Base-by-base conservation (phyloP, 495 filamentous ascomycete species). In the Penicillium coffeae region DNA sequence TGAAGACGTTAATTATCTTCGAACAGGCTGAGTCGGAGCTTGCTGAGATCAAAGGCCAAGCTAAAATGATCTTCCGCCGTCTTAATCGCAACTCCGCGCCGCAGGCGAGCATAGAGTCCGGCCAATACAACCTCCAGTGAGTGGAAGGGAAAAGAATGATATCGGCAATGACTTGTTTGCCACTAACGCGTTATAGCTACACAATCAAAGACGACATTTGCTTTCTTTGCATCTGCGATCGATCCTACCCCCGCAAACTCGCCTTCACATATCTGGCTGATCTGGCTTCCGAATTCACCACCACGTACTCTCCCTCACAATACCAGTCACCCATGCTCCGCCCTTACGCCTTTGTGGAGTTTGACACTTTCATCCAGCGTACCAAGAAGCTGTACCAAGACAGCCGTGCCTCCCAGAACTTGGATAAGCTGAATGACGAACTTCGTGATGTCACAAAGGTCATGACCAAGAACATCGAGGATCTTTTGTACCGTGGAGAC, bases 391-490 rank as follows among this genome's bases (percentile, higher is more conserved):
- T 90, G 7, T 99, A 99, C 72, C 88, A 93, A 58, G 92, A 97
- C 64, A 84, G 83, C 45, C 87, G 94, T 48, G 93, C 94, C 3
- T 84, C 87, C 5, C 74, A 78, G 50, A 96, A 96, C 65, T 77
- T 96, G 35, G 88, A 89, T 64, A 88, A 88, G 59, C 70, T 96
- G 52, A 95, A 96, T 59, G 88, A 95, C 63, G 93, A 99, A 75
- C 79, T 99, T 36, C 84, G 90, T 59, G 93, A 97, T 78, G 93
- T 99, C 43, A 96, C 93, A 12, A 89, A 95, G 68, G 91, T 97
- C 54, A 99, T 99, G 93, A 97, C 93, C 25, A 99, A 97, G 80
- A 99, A 99, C 66, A 99, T 99, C 60, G 93, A 99, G 73, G 93
- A 99, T 65, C 69, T 99, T 62, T 67, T 99, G 48, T 99, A 99